These are phyloP conservation scores for Stentor coeruleus DNA, from an alignment of 73 alveolate genomes.

Conservation along the genomic window DNA sequence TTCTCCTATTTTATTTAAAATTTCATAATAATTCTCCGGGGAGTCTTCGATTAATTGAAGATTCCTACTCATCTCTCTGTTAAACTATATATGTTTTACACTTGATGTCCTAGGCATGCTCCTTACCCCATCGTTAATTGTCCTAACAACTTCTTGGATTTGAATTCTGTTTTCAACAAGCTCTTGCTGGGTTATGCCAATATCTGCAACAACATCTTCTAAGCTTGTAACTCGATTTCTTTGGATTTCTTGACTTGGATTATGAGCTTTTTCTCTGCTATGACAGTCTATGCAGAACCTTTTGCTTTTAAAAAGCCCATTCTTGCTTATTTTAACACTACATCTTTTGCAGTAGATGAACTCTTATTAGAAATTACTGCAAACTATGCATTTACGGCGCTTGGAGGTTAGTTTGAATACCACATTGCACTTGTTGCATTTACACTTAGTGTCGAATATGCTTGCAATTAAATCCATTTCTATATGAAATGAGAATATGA, in stretches of 20 bases:
- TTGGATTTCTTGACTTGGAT: not conserved
- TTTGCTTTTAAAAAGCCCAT: not conserved
- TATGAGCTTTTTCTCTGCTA: not conserved
- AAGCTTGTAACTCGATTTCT: not conserved
- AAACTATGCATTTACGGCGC: not conserved
- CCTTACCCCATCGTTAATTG: not conserved
- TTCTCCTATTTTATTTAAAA: slow-evolving; percentile 42
- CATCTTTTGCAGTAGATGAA: not conserved
- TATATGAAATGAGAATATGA: not conserved
- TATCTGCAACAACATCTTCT: not conserved
- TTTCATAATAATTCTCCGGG: slow-evolving; percentile 31
- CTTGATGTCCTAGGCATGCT: not conserved
- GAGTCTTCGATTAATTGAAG: not conserved
- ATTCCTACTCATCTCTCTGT: not conserved
- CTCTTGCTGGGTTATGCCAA: no score
- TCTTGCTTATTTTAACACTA: not conserved
- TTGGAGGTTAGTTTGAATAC: not conserved
- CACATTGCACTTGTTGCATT: not conserved
- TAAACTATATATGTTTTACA: not conserved
- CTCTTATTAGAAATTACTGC: not conserved
- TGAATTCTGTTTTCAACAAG: no score
- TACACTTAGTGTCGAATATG: not conserved
- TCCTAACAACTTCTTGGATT: not conserved
- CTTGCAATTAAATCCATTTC: not conserved
- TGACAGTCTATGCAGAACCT: not conserved